A percentile compares a stretch with the other conserved stretches of the same genome.
Conservation (phyloP, 2,329 filamentous ascomycete genomes). For the Pleurostoma richardsiae region DNA sequence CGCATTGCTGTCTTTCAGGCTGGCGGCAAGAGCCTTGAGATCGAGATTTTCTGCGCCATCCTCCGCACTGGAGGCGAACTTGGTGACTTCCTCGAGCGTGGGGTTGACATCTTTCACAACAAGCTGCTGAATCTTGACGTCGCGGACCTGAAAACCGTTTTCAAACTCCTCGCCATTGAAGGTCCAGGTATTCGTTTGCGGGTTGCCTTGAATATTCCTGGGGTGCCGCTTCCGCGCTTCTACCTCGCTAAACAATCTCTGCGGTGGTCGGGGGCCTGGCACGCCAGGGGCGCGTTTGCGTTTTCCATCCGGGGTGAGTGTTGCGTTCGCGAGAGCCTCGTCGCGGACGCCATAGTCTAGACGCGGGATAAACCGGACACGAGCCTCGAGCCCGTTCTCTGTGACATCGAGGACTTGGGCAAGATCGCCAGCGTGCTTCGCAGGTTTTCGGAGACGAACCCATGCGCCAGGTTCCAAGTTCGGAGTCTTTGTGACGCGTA, state of each 20-base stretch:
- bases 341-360: slow-evolving; percentile 89
- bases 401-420: slow-evolving; percentile 91
- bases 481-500: slow-evolving; percentile 82
- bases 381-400: slow-evolving; percentile 84
- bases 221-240: slow-evolving; percentile 88
- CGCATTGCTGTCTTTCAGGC: slow-evolving; percentile 76
- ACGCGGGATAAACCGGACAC: slow-evolving; percentile 81
- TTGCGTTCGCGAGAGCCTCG: slow-evolving; percentile 48
- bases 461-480: slow-evolving; percentile 83
- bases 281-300: slow-evolving; percentile 66
- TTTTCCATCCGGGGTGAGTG: slow-evolving; percentile 57
- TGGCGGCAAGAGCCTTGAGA: slow-evolving; percentile 83
- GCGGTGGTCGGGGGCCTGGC: slow-evolving; percentile 69
- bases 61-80: slow-evolving; percentile 80
- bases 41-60: slow-evolving; percentile 94
- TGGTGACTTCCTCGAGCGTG: slow-evolving; percentile 90
- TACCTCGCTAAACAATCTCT: slow-evolving; percentile 85
- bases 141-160: slow-evolving; percentile 89
- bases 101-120: slow-evolving; percentile 89
- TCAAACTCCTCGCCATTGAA: slow-evolving; percentile 89
- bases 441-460: slow-evolving; percentile 77
- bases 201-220: slow-evolving; percentile 57
- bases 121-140: slow-evolving; percentile 84
- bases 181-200: slow-evolving; percentile 73
- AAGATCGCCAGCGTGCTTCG: slow-evolving; percentile 82